Conservation (phyloP, 2,329 filamentous ascomycete genomes). For the Blastomyces percursus region DNA sequence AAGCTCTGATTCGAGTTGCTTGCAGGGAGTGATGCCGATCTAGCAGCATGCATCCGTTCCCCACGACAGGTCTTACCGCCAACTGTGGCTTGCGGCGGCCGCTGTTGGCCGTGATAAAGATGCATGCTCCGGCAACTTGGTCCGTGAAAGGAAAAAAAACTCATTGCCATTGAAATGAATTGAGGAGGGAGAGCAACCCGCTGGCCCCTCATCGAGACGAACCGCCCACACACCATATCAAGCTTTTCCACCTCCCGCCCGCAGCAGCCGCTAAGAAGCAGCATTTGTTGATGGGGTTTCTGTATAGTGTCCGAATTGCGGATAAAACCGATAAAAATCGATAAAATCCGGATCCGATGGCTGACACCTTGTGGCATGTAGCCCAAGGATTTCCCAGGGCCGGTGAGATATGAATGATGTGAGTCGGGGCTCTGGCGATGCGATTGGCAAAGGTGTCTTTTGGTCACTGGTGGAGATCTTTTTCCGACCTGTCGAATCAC, state of each 20-base stretch:
- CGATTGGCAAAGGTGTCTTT: neutral
- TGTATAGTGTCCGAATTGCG: neutral
- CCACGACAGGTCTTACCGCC: neutral
- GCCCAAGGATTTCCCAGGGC: neutral
- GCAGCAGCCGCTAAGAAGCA: neutral
- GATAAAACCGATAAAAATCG: neutral
- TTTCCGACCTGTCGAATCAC: neutral
- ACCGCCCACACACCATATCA: neutral
- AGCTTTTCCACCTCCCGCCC: neutral
- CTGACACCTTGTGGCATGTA: neutral
- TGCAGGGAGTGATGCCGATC: constrained; percentile 1
- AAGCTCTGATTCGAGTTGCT: neutral
- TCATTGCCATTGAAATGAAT: neutral
- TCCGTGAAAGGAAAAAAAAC: neutral
- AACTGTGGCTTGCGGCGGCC: neutral
- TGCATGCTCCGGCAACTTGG: neutral
- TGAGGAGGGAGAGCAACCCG: no score
- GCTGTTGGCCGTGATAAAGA: constrained; percentile 1
- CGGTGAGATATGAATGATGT: neutral
- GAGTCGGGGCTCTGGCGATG: neutral
- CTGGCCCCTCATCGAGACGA: neutral
- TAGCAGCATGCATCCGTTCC: neutral
- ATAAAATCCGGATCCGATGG: neutral
- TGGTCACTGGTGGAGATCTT: neutral
- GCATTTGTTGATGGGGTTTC: neutral